phyloP scores from a whole-genome alignment of 768 basidiomycete genomes.

The Naganishia vishniacii region DNA sequence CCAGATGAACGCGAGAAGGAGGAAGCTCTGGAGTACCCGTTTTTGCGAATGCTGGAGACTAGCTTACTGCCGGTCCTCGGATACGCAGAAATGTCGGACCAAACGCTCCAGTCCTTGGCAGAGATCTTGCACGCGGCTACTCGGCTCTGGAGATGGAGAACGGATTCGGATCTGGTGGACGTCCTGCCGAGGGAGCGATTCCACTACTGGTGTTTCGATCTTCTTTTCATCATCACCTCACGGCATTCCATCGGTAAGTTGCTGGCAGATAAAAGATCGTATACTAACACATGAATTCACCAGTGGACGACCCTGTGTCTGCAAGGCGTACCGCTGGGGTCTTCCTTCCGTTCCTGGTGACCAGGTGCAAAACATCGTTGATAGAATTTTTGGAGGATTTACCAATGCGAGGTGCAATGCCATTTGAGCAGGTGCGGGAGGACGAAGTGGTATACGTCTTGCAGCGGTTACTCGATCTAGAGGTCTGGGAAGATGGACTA shows the following conservation, averaged over 20 bases:
- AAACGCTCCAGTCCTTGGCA: constrained; percentile 53
- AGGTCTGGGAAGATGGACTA: constrained; percentile 48
- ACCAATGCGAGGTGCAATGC: constrained; percentile 73
- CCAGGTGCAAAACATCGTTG: constrained; percentile 66
- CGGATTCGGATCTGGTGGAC: background rate
- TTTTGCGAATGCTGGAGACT: constrained; percentile 72
- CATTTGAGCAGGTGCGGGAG: constrained; percentile 83
- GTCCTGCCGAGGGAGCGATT: constrained; percentile 72
- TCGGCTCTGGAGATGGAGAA: background rate
- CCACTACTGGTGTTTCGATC: constrained; percentile 86
- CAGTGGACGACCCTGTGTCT: background rate
- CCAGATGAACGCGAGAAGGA: constrained; percentile 66
- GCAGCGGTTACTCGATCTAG: constrained; percentile 65
- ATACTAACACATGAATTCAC: background rate
- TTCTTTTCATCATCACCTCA: constrained; percentile 75
- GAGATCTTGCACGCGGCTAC: constrained; percentile 15
- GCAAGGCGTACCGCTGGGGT: constrained; percentile 64
- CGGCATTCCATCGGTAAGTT: constrained; percentile 58
- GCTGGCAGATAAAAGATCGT: constrained; percentile 50
- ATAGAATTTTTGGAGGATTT: constrained; percentile 77
- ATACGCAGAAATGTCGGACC: constrained; percentile 63
- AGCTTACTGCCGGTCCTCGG: constrained; percentile 75
- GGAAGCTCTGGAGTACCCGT: constrained; percentile 75
- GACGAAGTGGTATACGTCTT: constrained; percentile 83
- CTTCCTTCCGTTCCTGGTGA: constrained; percentile 65